These are phyloP conservation scores for Mesotaenium endlicherianum DNA, from an alignment of 139 green algal genomes.

Conservation along the genomic window DNA sequence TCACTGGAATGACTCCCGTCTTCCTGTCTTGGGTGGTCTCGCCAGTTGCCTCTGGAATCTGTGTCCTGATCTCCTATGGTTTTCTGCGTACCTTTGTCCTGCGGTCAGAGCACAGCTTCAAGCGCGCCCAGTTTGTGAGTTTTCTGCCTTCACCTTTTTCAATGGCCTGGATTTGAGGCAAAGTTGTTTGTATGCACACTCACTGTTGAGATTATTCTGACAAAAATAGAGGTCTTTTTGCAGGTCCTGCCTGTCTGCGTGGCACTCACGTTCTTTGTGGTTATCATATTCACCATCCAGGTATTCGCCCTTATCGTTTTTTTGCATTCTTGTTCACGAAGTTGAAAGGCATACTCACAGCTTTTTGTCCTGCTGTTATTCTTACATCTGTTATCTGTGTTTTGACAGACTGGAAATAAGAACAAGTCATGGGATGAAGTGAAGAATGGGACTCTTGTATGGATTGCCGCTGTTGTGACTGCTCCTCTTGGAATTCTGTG, in stretches of 20 bases:
- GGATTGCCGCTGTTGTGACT: neutral
- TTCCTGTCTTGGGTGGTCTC: conserved; percentile 33
- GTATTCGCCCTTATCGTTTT: too few relatives aligned
- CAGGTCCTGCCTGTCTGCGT: neutral
- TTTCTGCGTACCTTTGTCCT: neutral
- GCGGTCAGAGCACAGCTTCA: conserved; percentile 6
- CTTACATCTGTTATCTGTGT: too few relatives aligned
- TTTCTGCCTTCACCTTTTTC: neutral
- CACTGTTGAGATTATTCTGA: neutral
- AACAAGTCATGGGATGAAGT: too few relatives aligned
- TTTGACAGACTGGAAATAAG: conserved; percentile 12
- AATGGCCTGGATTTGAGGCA: neutral
- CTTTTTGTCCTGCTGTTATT: too few relatives aligned
- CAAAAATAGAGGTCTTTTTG: neutral
- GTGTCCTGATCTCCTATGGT: neutral
- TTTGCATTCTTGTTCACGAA: too few relatives aligned
- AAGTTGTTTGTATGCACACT: neutral
- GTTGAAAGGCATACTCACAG: too few relatives aligned
- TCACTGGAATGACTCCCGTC: neutral
- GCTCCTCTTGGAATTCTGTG: neutral
- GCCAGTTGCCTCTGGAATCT: conserved; percentile 11
- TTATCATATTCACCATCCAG: conserved; percentile 12
- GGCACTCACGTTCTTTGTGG: neutral
- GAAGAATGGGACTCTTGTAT: neutral
- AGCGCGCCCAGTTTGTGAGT: neutral